Conservation (phyloP, 768 basidiomycete genomes). For the Suillus fuscotomentosus region DNA sequence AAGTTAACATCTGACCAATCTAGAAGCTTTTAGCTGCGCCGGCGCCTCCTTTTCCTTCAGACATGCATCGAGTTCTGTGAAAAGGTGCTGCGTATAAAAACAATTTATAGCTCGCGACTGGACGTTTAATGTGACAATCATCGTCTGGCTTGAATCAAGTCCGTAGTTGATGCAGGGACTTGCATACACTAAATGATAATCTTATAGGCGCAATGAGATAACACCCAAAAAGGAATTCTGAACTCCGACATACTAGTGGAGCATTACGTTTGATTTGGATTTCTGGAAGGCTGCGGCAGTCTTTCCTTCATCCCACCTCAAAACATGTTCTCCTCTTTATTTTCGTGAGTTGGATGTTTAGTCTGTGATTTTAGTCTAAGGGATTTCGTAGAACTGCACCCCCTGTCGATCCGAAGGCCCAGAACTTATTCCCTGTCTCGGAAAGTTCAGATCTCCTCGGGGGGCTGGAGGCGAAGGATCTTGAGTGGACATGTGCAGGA, state of each 20-base stretch:
- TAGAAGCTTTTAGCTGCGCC: neutral
- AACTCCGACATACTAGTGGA: neutral
- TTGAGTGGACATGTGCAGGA: conserved; percentile 77
- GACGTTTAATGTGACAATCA: neutral
- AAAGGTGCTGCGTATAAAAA: neutral
- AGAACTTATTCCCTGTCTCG: conserved; percentile 84
- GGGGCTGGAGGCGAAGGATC: conserved; percentile 72
- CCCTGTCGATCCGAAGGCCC: conserved; percentile 62
- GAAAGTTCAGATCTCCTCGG: conserved; percentile 63
- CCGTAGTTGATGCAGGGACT: neutral
- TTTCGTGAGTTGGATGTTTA: conserved; percentile 59
- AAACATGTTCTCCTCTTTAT: conserved; percentile 75
- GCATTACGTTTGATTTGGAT: conserved; percentile 3
- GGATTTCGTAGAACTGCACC: conserved; percentile 45
- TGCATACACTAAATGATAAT: too few species aligned
- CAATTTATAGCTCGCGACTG: too few species aligned
- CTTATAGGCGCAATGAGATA: neutral
- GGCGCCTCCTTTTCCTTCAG: neutral
- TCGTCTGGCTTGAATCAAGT: neutral
- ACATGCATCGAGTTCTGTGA: neutral
- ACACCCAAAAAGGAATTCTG: neutral
- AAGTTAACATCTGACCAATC: neutral
- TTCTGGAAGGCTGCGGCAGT: neutral
- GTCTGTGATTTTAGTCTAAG: conserved; percentile 13
- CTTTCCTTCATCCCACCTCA: conserved; percentile 12